Base-by-base conservation (phyloP, 2,329 filamentous ascomycete species). In the Colletotrichum sublineola region DNA sequence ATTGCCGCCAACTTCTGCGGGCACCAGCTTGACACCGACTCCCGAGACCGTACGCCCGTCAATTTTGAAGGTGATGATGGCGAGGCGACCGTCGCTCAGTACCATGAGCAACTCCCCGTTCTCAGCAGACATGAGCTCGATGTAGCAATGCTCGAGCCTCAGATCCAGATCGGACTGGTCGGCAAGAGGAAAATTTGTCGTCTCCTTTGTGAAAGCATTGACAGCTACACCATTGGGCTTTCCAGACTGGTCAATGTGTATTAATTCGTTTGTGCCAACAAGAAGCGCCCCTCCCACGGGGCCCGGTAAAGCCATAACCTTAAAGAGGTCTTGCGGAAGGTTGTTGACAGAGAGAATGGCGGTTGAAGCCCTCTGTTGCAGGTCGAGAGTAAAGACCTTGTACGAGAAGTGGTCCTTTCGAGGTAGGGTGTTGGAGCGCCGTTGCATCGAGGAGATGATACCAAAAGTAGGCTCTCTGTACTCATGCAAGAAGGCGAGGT, bases 401-500 rank as follows among this genome's bases (percentile, higher is more conserved):
- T 98, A 99, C 24, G 91, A 92, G 60, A 97, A 86, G 76, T 94
- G 90, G 80, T 99, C 96, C 78, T 92, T 96, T 75, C 94, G 90
- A 77, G 95, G 93, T 65, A 98, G 85, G 3, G 94, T 92, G 67
- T 88, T 87, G n/a, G 95, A 95, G 18, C 92, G 90, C 46, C 91
- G 87, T 74, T 90, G 85, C 64, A 91, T 91, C 1, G 95, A 94
- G 58, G 94, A 96, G 53, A 99, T 86, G 73, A 99, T 95, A 68
- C 96, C 96, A 84, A 99, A 97, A 0, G 96, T 99, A 15, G 96
- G 96, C 82, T 98, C 96, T 81, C 96, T 92, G 82, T 99, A 99
- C 84, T 98, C 96, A 87, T 98, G 90, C 75, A 99, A 86, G 81
- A 99, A 99, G 67, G 94, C 92, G 78, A 99, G 90, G 80, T 97